Evolutionary conservation across 2,329 filamentous ascomycete genomes (phyloP).

Genomic region (Fusarium albosuccineum): DNA sequence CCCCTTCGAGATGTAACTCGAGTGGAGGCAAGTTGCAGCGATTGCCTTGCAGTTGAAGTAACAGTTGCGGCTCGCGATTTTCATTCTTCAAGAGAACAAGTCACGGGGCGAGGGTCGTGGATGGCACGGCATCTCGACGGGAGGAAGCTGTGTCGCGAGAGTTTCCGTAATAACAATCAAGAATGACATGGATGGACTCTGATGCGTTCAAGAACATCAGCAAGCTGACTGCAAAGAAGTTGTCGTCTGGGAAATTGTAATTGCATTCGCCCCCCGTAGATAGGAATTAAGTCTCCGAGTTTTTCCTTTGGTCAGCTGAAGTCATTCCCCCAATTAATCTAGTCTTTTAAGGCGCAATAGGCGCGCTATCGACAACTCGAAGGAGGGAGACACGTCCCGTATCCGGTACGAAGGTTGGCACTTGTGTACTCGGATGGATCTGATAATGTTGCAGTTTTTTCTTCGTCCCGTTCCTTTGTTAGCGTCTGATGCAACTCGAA

Average conservation of each 20-base stretch:
- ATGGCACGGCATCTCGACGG: not conserved
- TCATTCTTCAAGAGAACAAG: not conserved
- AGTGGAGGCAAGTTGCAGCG: slow-evolving; percentile 1
- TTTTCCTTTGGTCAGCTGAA: slow-evolving; percentile 5
- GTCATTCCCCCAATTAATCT: not conserved
- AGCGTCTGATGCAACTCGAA: slow-evolving; percentile 1
- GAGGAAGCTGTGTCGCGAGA: not conserved
- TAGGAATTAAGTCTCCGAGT: slow-evolving; percentile 7
- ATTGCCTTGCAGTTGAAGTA: not conserved
- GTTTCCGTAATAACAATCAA: slow-evolving; percentile 6
- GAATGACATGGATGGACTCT: slow-evolving; percentile 12
- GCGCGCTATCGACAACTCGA: slow-evolving; percentile 15
- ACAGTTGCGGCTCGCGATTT: slow-evolving; percentile 4
- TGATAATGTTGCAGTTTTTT: not conserved
- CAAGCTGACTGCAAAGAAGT: slow-evolving; percentile 3
- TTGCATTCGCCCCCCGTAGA: not conserved
- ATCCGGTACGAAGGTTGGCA: not conserved
- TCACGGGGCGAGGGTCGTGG: not conserved
- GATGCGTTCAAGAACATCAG: slow-evolving; percentile 4
- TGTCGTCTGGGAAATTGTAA: not conserved
- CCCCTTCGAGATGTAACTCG: slow-evolving; percentile 7
- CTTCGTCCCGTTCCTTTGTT: not conserved
- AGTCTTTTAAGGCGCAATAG: slow-evolving; percentile 1
- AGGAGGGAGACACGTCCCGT: slow-evolving; percentile 8
- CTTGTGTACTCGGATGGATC: slow-evolving; percentile 4